A percentile compares a stretch with the other conserved stretches of the same genome.
Conservation (phyloP, 1,284 basidiomycete genomes). For the Puccinia triticina region DNA sequence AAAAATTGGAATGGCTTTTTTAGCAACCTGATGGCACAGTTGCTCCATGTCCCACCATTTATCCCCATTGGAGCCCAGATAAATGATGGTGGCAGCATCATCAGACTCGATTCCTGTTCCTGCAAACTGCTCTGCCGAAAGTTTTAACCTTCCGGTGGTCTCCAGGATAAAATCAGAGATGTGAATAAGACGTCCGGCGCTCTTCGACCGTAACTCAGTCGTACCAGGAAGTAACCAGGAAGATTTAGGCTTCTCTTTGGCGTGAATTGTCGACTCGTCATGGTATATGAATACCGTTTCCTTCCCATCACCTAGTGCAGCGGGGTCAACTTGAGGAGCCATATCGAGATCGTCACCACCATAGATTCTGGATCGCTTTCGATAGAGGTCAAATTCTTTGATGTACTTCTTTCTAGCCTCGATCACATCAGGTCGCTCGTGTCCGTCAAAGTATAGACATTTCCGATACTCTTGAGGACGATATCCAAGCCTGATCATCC, state of each 20-base stretch:
- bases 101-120: not conserved
- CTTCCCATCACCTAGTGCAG: not conserved
- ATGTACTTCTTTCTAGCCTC: slow-evolving; percentile 3
- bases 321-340: not conserved
- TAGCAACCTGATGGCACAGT: not conserved
- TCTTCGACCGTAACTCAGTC: not conserved
- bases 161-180: not conserved
- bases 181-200: slow-evolving; percentile 3
- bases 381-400: not conserved
- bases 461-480: slow-evolving; percentile 1
- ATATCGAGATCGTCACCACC: slow-evolving; percentile 10
- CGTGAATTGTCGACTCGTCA: slow-evolving; percentile 21
- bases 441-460: slow-evolving; percentile 15
- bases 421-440: slow-evolving; percentile 6
- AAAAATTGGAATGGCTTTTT: too few relatives aligned
- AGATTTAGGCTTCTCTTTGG: slow-evolving; percentile 18
- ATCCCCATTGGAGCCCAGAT: slow-evolving; percentile 7
- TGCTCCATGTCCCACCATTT: slow-evolving; percentile 14
- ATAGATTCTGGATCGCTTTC: slow-evolving; percentile 16
- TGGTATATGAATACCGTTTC: slow-evolving; percentile 5
- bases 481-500: slow-evolving; percentile 8
- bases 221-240: not conserved
- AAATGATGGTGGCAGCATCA: not conserved
- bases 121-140: not conserved
- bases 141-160: slow-evolving; percentile 1